phyloP scores from a whole-genome alignment of 306 rosid species.

The Castanea sativa region DNA sequence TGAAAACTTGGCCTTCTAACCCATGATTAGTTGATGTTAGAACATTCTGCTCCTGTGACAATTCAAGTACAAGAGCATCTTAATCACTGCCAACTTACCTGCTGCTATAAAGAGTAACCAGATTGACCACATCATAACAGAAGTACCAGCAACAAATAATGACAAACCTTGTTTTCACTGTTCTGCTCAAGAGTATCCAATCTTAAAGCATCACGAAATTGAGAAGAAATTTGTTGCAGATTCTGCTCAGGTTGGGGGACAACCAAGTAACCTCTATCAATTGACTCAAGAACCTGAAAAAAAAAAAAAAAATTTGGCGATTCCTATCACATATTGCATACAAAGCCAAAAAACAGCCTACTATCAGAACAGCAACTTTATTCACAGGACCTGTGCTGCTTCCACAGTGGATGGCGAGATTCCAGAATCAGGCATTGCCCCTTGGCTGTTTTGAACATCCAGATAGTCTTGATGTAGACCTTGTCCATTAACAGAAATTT shows the following conservation, averaged over 20 bases:
- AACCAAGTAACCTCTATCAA: constrained; percentile 52
- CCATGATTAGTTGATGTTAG: constrained; percentile 40
- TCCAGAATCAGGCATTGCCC: constrained; percentile 49
- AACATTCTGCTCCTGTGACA: constrained; percentile 51
- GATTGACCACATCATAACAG: not conserved
- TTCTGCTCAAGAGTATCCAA: constrained; percentile 54
- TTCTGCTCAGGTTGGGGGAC: constrained; percentile 56
- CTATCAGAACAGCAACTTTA: not conserved
- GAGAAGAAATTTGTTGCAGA: constrained; percentile 77
- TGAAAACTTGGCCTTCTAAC: constrained; percentile 44
- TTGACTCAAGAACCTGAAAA: constrained; percentile 51
- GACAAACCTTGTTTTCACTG: constrained; percentile 55
- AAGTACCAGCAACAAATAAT: not conserved
- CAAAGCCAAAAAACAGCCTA: not conserved
- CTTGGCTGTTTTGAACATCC: constrained; percentile 53
- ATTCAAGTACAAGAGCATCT: constrained; percentile 15
- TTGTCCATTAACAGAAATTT: constrained; percentile 71
- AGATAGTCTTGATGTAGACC: constrained; percentile 57
- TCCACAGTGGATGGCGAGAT: constrained; percentile 56
- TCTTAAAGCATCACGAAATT: constrained; percentile 64
- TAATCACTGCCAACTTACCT: constrained; percentile 1
- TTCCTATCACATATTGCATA: constrained; percentile 4
- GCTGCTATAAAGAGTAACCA: constrained; percentile 10
- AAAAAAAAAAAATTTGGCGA: constrained; percentile 2
- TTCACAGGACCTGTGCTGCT: constrained; percentile 56